Base-by-base conservation (phyloP, 164 flowering plant genomes). In the Piper longum region DNA sequence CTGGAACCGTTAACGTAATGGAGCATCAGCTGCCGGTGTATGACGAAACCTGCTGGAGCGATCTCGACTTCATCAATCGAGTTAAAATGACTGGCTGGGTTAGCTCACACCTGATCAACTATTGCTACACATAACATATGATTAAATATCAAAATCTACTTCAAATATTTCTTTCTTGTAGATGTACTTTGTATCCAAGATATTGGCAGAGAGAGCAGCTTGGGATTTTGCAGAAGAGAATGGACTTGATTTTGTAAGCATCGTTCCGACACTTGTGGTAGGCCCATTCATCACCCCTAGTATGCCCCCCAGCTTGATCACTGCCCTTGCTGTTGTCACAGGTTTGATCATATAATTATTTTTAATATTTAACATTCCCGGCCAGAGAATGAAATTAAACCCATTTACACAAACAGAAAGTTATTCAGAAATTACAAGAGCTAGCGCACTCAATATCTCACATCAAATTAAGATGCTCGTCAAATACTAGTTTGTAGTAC, bases 21-120 rank as follows among this genome's bases (percentile, higher is more conserved):
- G 67, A 67, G 48, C 62, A 67, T n/a, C 67, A 26, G 16, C 45
- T 26, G 41, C 67, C 62, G 0, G 60, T 4, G 41, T 72, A 75
- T 48, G 64, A 67, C 11, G 78, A 75, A 13, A 56, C 16, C 51
- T 70, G 56, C 60, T 75, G 71, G 73, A 75, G 67, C 55, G 75
- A 75, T 43, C 4, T 65, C 5, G 73, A 75, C 3, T 65, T 64
- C 58, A 62, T 64, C 57, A 68, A 71, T 19, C 9, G 62, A 14
- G 60, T 18, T 14, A 72, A 75, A 61, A 72, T 70, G 75, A 72
- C 71, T 5, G 78, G 71, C 16, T 75, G 78, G 78, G 78, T 75
- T 7, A 45, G 57, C 16, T 4, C 48, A 54, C 40, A 36, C 4
- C 52, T 11, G 13, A 56, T 17, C 12, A 19, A 16, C 61, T 59